Base-by-base conservation (phyloP, 176 grass and related monocot genomes). In the Triticum urartu region DNA sequence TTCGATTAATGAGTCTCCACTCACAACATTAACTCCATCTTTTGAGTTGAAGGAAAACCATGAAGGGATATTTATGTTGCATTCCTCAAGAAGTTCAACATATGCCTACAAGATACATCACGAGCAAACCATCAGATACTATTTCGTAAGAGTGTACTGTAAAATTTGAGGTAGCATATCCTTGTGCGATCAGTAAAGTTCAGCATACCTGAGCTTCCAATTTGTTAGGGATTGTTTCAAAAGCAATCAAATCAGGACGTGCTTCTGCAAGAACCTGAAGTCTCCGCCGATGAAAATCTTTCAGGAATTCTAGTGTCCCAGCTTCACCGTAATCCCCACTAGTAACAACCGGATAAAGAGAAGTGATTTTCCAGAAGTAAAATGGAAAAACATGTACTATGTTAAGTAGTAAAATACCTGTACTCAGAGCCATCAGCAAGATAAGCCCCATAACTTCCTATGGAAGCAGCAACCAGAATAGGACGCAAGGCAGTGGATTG, bases 31-130 rank as follows among this genome's bases (percentile, higher is more conserved):
- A 54, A 89, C 34, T 63, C 97, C 97, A 71, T 99, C 97, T 73
- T 99, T 99, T 25, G 94, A 99, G 75, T 93, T 99, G 78, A 99
- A 96, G 33, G 97, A 93, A 90, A 99, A 90, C 97, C 97, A 97
- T 76, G 94, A 89, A 84, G 97, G 97, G 73, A 93, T 91, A 74
- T 65, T 91, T 74, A 93, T 89, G 77, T 91, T 90, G 64, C 79
- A 89, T 78, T 99, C 94, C 39, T 94, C 90, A 1, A 99, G 92
- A 79, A 99, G 94, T 75, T 99, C 94, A 83, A 82, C 90, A 86
- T 97, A 99, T 38, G 97, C 97, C 94, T 97, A 86, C 25, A 78
- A 69, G n/a, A 81, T 56, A 52, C 21, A 86, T 25, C 33, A 81
- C 6, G 0, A 85, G 43, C 11, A 17, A 89, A 48, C 21, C 0